Evolutionary conservation across 2,329 filamentous ascomycete genomes (phyloP).

Genomic region (Sphaerulina populicola): DNA sequence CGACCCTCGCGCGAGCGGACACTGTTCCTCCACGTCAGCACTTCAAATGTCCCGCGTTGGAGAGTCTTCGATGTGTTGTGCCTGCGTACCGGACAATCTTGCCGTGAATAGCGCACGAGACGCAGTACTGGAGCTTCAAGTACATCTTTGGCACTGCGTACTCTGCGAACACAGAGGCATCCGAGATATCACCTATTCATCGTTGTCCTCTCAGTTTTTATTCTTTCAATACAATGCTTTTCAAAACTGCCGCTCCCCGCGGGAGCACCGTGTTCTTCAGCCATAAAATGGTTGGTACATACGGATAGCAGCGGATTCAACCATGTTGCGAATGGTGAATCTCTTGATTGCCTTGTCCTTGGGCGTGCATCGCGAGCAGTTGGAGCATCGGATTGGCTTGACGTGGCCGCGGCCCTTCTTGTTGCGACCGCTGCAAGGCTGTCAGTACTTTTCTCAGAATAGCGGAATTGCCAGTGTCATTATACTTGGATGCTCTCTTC

Average conservation of each 20-base stretch:
- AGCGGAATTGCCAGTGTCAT: constrained; percentile 29
- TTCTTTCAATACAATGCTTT: not conserved
- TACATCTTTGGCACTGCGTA: constrained; percentile 99
- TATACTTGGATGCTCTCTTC: constrained; percentile 65
- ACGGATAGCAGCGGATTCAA: constrained; percentile 99
- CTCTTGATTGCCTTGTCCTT: constrained; percentile 99
- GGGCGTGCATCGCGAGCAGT: constrained; percentile 73
- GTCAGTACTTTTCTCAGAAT: constrained; percentile 30
- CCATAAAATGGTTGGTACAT: constrained; percentile 44
- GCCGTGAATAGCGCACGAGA: constrained; percentile 99
- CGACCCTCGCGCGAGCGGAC: constrained; percentile 94
- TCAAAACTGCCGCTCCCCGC: constrained; percentile 8
- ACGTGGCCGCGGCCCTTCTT: constrained; percentile 99
- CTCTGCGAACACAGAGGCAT: constrained; percentile 97
- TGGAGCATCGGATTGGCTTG: constrained; percentile 95
- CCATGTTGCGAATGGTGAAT: constrained; percentile 99
- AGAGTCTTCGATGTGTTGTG: not conserved
- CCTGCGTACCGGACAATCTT: constrained; percentile 99
- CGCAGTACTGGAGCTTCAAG: constrained; percentile 99
- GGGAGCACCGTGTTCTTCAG: constrained; percentile 10
- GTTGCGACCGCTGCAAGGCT: constrained; percentile 73
- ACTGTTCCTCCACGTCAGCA: constrained; percentile 45
- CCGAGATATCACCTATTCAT: constrained; percentile 90
- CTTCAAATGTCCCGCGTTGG: not conserved
- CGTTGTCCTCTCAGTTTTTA: constrained; percentile 5